A percentile compares a stretch with the other conserved stretches of the same genome.
These are phyloP conservation scores for Aaosphaeria arxii DNA, from an alignment of 2,329 filamentous ascomycete genomes.

Conservation along the genomic window DNA sequence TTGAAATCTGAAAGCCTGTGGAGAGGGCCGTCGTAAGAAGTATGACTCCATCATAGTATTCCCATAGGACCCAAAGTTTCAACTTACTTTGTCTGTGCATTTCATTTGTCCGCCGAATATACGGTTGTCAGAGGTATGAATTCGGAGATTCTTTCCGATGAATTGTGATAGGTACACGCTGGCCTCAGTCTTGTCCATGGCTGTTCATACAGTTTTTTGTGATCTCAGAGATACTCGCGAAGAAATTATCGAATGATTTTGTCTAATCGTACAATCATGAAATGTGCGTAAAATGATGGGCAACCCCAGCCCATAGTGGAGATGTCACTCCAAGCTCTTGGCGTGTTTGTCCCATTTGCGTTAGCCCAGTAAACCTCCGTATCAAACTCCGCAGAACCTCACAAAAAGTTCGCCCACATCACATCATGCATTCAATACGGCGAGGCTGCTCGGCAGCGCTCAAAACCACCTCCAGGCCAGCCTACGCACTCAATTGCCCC, in stretches of 20 bases:
- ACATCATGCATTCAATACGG: too few species aligned
- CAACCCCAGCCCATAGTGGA: neutral
- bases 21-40: too few species aligned
- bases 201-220: neutral
- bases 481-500: too few species aligned
- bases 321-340: slow-evolving; percentile 11
- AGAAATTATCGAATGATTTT: neutral
- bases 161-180: slow-evolving; percentile 61
- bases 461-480: too few species aligned
- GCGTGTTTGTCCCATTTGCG: slow-evolving; percentile 23
- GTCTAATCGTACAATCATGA: too few species aligned
- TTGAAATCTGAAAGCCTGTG: neutral
- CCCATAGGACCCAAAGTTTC: too few species aligned
- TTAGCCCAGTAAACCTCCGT: neutral
- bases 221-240: neutral
- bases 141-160: slow-evolving; percentile 73
- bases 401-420: neutral
- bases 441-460: too few species aligned
- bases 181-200: slow-evolving; percentile 54
- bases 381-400: too few species aligned
- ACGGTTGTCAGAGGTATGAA: slow-evolving; percentile 78
- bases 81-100: slow-evolving; percentile 81
- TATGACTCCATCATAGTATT: too few species aligned
- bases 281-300: neutral
- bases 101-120: slow-evolving; percentile 90